Base-by-base conservation (phyloP, 108 stramenopile species). In the Fragilariopsis cylindrus region DNA sequence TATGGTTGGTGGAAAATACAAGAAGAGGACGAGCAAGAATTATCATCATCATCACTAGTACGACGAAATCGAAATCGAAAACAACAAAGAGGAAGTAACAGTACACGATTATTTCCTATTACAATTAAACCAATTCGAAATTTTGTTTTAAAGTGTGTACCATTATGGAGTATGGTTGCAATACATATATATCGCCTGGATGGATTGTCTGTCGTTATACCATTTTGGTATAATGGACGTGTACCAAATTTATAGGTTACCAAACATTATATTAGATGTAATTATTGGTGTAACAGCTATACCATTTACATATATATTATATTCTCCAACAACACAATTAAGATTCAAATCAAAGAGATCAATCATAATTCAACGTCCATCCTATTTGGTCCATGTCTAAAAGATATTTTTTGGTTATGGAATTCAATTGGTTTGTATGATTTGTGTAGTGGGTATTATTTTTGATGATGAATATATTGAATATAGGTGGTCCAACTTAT, bases 361-460 rank as follows among this genome's bases (percentile, higher is more conserved):
- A 30, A 39, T 19, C 18, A 45, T 46, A 15, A 19, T 7, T 2
- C 30, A 30, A 30, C 7, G 39, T 68, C 4, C 13, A 19, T 30
- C 40, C 2, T 13, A 30, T 30, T 30, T 30, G 30, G 30, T 30
- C 3, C 12, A 70, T 64, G 55, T 57, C 1, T 44, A 4, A 69
- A 41, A 56, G 57, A 76, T 40, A 19, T n/a, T 12, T 13, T 76
- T 16, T 76, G 57, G 57, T 70, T 69, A 11, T 76, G 76, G 76
- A 76, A 76, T 48, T 70, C 69, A 3, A n/a, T 76, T 15, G 76
- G 76, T 15, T 39, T 70, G 30, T 76, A 76, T 48, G 69, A 76
- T 47, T 70, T 76, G 69, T 43, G 56, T 9, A 70, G 69, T 42
- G 76, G 69, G n/a, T 76, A 70, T 48, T 76, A 2, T 41, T 76